Evolutionary conservation across 306 rosid genomes (phyloP), one percentile per base, ranked within the genome.

Genomic region (Rubus parviflorus): DNA sequence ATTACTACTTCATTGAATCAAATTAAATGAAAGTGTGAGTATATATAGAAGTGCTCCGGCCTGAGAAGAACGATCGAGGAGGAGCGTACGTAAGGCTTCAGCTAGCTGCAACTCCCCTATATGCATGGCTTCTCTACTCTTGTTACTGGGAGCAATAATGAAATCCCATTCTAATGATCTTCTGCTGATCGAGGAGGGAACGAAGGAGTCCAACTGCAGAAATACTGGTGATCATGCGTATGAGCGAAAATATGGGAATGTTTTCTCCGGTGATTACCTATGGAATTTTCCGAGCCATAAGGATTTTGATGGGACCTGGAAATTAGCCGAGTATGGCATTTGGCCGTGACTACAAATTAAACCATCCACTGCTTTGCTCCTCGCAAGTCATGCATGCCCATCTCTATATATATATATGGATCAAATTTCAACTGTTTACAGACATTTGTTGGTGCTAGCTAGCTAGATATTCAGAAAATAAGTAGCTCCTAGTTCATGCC

Each of bases 41-140:
- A 20, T 56, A 56, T 8, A 56, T n/a, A 54, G 2, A 30, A 17
- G 25, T 54, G 13, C 10, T n/a, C 1, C 35, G 35, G 35, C 35
- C 0, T 54, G 11, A 7, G 60, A 19, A 54, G 60, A 23, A 25
- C 3, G 25, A 52, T 30, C 35, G 35, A 22, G 58, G 56, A 0
- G 58, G 0, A 51, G 20, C n/a, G 56, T 16, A 51, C 9, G 22
- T 52, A 51, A n/a, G 56, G 56, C 58, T 52, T 65, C 16, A 4
- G 47, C 48, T 66, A 19, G 53, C 7, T 43, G 15, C 38, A 43
- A 22, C 37, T 47, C 4, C 20, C 52, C 9, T 10, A 45, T 23
- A 13, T 23, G 17, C 9, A 70, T 70, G 74, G 74, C 74, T 47
- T 70, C 74, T 48, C 57, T 48, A 7, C 60, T 70, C 6, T 30